Evolutionary conservation across 2,329 filamentous ascomycete genomes (phyloP).

Genomic region (Westerdykella aurantiaca): DNA sequence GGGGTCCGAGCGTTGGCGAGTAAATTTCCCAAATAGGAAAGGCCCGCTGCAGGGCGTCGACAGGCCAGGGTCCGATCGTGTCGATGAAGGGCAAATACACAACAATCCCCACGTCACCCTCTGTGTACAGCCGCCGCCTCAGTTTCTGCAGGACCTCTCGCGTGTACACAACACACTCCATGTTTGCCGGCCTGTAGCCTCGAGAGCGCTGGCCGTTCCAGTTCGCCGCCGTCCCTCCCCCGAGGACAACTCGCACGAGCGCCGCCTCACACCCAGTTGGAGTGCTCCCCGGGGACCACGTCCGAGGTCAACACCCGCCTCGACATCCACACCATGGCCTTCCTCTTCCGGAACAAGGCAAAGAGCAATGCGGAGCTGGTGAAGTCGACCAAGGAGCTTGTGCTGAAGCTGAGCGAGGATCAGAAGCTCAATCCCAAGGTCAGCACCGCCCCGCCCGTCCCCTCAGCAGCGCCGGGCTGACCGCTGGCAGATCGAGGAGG

Average conservation of each 20-base stretch:
- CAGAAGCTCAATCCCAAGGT: slow-evolving; percentile 56
- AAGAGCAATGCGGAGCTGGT: slow-evolving; percentile 59
- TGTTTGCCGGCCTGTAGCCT: no score
- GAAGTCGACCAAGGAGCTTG: slow-evolving; percentile 58
- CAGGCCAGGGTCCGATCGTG: slow-evolving; percentile 4
- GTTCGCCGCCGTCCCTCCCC: not conserved
- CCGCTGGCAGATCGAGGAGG: slow-evolving; percentile 64
- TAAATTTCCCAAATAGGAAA: not conserved
- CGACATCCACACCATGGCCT: slow-evolving; percentile 53
- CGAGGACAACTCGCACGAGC: no score
- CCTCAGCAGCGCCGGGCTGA: slow-evolving; percentile 13
- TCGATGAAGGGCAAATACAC: slow-evolving; percentile 2
- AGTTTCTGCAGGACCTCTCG: not conserved
- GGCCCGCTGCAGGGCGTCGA: not conserved
- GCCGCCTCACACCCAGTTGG: no score
- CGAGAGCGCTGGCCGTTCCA: not conserved
- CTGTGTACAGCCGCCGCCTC: slow-evolving; percentile 3
- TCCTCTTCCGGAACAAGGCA: slow-evolving; percentile 60
- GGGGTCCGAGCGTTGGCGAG: not conserved
- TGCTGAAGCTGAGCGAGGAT: slow-evolving; percentile 51
- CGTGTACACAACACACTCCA: not conserved
- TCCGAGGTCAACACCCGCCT: slow-evolving; percentile 8
- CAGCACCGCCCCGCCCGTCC: slow-evolving; percentile 7
- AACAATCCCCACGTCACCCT: slow-evolving; percentile 19
- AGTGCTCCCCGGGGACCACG: slow-evolving; percentile 6